phyloP scores from a whole-genome alignment of 306 rosid genomes.

The Casuarina equisetifolia region DNA sequence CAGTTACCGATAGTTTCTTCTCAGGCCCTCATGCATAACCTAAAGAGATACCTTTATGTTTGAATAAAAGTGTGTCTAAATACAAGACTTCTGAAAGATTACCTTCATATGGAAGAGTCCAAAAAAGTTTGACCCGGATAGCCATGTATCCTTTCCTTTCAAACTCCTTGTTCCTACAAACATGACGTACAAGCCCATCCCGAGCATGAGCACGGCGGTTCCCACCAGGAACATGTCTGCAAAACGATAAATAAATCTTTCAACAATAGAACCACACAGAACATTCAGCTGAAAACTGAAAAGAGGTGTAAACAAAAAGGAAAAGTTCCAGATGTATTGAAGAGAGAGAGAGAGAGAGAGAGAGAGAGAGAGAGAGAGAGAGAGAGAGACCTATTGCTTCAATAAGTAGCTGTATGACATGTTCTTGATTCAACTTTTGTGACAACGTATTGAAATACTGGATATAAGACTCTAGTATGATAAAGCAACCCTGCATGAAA shows the following conservation, averaged over 20 bases:
- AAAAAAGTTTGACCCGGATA: constrained; percentile 40
- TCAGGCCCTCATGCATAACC: too few relatives aligned
- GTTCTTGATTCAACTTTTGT: constrained; percentile 37
- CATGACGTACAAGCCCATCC: constrained; percentile 47
- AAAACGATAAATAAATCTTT: not conserved
- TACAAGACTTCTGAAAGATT: not conserved
- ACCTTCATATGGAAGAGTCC: constrained; percentile 53
- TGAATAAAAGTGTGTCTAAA: not conserved
- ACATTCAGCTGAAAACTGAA: not conserved
- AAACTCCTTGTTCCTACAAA: constrained; percentile 37
- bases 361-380: not conserved
- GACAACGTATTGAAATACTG: constrained; percentile 45
- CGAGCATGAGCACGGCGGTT: constrained; percentile 50
- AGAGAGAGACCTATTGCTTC: constrained; percentile 48
- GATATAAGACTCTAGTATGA: constrained; percentile 41
- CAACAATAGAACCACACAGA: not conserved
- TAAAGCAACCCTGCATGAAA: constrained; percentile 46
- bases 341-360: not conserved
- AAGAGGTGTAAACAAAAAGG: not conserved
- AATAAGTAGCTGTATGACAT: constrained; percentile 42
- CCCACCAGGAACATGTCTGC: constrained; percentile 60
- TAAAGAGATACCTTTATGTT: not conserved
- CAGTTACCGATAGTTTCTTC: too few relatives aligned
- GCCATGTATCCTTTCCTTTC: constrained; percentile 23
- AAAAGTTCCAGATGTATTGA: too few relatives aligned